Evolutionary conservation across 1,284 basidiomycete species (phyloP), one percentile per base, ranked within the genome.

Genomic region (Ustilago hordei): DNA sequence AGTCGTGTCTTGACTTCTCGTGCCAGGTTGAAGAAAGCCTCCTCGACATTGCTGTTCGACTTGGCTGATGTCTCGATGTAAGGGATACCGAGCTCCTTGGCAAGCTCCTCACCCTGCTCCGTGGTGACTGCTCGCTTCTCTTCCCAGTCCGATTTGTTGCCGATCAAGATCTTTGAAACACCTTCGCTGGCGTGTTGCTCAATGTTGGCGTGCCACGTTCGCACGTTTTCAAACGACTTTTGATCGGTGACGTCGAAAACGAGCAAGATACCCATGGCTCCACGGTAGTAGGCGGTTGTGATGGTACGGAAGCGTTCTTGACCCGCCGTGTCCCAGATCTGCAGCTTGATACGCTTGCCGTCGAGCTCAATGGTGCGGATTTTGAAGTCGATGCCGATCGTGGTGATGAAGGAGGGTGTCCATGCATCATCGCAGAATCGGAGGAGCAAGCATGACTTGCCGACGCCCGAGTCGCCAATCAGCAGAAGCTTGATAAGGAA

Each of bases 391-490:
- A 87, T 86, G 41, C 95, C 97, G 87, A 99, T 99, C 58, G 96
- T 99, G 57, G 96, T 99, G 88, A 99, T 99, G 89, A 99, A 99
- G 47, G 94, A 96, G 35, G 96, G 96, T 39, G 97, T 99, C 96
- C 96, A 99, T 77, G 96, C 94, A 87, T 99, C 97, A 88, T 99
- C 97, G 87, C 96, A 99, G 91, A 99, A 99, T 78, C 97, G 93
- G 69, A 99, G 91, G 66, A 99, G 90, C 17, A 99, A 90, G 90
- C 97, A 99, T 58, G 96, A 99, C 89, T 99, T 99, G 81, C 97
- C 97, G 81, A 99, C 88, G 63, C 87, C 87, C 80, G 78, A 54
- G 55, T 72, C 75, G 41, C 82, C 82, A 53, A 84, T 84, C 31
- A 84, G 77, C 50, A 84, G 67, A 4, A 84, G 80, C 70, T 84